Conservation (phyloP, 1,284 basidiomycete genomes). For the Baeospora myosura region DNA sequence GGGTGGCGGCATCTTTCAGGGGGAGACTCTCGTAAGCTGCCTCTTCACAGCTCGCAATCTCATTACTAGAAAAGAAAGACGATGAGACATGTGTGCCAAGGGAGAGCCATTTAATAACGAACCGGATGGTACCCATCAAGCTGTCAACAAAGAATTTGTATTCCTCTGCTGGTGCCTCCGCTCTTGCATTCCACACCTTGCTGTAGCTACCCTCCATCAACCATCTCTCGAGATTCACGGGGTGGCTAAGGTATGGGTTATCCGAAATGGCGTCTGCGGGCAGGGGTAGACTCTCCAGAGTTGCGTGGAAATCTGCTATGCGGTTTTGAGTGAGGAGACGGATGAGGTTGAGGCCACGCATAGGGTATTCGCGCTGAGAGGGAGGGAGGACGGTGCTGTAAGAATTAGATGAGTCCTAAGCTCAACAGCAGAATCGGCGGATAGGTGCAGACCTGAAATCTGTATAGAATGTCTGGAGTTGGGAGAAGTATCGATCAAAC, state of each 20-base stretch:
- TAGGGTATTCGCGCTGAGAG: conserved; percentile 81
- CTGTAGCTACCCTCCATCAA: conserved; percentile 99
- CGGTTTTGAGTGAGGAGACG: conserved; percentile 92
- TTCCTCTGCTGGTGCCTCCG: conserved; percentile 80
- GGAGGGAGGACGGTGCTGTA: conserved; percentile 65
- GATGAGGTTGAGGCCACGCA: conserved; percentile 91
- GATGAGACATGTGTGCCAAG: conserved; percentile 2
- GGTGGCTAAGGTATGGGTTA: conserved; percentile 79
- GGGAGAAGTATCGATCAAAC: conserved; percentile 93
- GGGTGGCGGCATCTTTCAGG: conserved; percentile 79
- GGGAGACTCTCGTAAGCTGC: conserved; percentile 84
- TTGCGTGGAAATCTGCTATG: conserved; percentile 98
- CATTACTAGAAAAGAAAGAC: conserved; percentile 51
- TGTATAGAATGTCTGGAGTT: conserved; percentile 88
- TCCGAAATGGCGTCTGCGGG: conserved; percentile 64
- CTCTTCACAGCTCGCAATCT: conserved; percentile 91
- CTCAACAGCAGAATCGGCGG: too few species aligned
- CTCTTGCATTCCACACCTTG: conserved; percentile 94
- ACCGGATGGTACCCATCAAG: conserved; percentile 90
- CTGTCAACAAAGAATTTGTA: conserved; percentile 89
- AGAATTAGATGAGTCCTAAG: conserved; percentile 2
- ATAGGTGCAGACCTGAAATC: conserved; percentile 58
- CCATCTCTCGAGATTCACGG: conserved; percentile 91
- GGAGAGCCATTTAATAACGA: conserved; percentile 13
- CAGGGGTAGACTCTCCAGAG: conserved; percentile 89